Conservation (phyloP, 306 rosid genomes). For the Casuarina glauca region DNA sequence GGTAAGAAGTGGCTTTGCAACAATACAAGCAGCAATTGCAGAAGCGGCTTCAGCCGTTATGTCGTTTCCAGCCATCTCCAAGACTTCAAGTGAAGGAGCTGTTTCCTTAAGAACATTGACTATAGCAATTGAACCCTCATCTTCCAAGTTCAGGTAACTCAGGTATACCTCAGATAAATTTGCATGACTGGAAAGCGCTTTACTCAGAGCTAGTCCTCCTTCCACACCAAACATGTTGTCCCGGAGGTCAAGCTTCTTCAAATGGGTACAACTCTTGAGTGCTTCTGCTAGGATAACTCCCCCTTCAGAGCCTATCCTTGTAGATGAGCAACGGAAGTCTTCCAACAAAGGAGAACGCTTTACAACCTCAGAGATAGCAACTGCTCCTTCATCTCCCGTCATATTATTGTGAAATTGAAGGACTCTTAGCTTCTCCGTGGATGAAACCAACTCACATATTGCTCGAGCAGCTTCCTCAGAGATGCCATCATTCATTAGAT, state of each 20-base stretch:
- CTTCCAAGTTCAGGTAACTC: constrained; percentile 87
- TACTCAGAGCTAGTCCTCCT: constrained; percentile 75
- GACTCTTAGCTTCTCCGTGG: constrained; percentile 70
- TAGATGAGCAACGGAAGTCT: constrained; percentile 85
- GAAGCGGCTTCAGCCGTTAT: constrained; percentile 72
- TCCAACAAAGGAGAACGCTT: constrained; percentile 65
- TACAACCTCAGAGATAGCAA: constrained; percentile 70
- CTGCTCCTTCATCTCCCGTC: constrained; percentile 87
- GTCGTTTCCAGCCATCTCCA: constrained; percentile 92
- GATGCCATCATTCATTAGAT: constrained; percentile 83
- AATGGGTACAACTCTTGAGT: constrained; percentile 49
- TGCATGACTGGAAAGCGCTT: constrained; percentile 63
- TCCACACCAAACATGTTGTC: constrained; percentile 95
- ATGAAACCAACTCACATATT: constrained; percentile 74
- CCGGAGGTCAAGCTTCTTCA: constrained; percentile 81
- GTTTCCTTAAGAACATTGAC: constrained; percentile 65
- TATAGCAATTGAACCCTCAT: constrained; percentile 71
- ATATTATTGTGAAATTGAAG: constrained; percentile 83
- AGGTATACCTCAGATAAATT: constrained; percentile 71
- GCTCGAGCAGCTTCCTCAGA: constrained; percentile 89
- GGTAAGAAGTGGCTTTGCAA: constrained; percentile 50
- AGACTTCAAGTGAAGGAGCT: constrained; percentile 72
- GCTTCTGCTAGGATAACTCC: constrained; percentile 80
- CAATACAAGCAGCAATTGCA: constrained; percentile 59
- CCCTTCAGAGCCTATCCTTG: constrained; percentile 72